These are phyloP conservation scores for Colletotrichum brevisporum DNA, from an alignment of 2,329 filamentous ascomycete species.

Conservation along the genomic window DNA sequence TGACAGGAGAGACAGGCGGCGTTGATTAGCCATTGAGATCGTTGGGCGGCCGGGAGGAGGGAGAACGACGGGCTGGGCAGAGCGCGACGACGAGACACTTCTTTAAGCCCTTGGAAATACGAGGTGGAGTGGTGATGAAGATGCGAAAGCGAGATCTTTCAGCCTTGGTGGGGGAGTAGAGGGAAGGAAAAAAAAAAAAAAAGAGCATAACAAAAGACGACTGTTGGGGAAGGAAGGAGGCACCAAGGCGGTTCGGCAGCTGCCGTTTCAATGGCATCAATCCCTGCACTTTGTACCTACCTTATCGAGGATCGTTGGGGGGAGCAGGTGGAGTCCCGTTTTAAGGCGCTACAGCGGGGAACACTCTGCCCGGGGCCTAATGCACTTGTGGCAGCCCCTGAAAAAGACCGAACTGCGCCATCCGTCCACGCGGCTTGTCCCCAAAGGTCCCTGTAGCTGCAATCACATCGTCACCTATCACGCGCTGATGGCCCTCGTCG, in stretches of 20 bases:
- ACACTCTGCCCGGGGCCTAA: not conserved
- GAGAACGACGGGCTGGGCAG: not conserved
- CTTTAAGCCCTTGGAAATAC: not conserved
- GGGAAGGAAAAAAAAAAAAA: not conserved
- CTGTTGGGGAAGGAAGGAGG: not conserved
- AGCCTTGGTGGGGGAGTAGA: conserved; percentile 14
- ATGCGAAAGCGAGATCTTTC: conserved; percentile 13
- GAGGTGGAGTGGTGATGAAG: not conserved
- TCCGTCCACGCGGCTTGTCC: conserved; percentile 21
- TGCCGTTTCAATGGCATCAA: not conserved
- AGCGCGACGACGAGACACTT: not conserved
- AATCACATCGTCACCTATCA: too few species aligned
- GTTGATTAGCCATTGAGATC: conserved; percentile 7
- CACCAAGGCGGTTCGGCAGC: conserved; percentile 15
- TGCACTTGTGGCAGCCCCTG: conserved; percentile 1
- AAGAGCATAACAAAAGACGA: not conserved
- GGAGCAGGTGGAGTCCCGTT: too few species aligned
- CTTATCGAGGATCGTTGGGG: not conserved
- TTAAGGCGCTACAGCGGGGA: too few species aligned
- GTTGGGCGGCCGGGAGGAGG: not conserved
- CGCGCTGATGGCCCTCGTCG: too few species aligned
- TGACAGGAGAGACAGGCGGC: not conserved
- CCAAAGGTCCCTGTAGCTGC: too few species aligned
- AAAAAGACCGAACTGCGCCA: conserved; percentile 19
- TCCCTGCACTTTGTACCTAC: too few species aligned